phyloP scores from a whole-genome alignment of 805 yeast genomes.

The Candida methanosorbosa region DNA sequence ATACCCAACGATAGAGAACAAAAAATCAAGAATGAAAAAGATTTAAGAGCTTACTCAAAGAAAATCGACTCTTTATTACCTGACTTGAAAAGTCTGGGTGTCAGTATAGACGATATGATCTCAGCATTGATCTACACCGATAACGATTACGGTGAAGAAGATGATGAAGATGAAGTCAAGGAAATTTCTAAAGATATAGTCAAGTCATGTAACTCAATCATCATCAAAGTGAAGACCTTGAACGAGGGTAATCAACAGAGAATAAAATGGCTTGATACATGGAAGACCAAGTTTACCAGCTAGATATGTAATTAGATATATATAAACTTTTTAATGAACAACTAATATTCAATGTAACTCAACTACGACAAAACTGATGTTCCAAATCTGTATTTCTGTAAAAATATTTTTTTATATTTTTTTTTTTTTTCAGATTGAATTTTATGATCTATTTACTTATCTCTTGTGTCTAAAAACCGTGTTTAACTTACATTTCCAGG shows the following conservation, averaged over 20 bases:
- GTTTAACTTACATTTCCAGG: not conserved
- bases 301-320: too few species aligned
- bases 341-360: too few species aligned
- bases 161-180: not conserved
- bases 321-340: too few species aligned
- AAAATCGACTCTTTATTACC: conserved; percentile 38
- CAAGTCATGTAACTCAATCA: too few species aligned
- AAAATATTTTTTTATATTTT: not conserved
- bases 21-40: conserved; percentile 1
- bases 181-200: conserved; percentile 19
- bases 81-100: conserved; percentile 34
- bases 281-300: conserved; percentile 47
- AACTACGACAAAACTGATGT: too few species aligned
- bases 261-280: conserved; percentile 48
- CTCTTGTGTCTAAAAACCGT: too few species aligned
- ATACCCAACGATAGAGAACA: conserved; percentile 31
- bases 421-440: not conserved
- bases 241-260: conserved; percentile 44
- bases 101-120: conserved; percentile 45
- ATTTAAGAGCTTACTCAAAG: conserved; percentile 22
- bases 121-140: too few species aligned
- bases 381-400: too few species aligned
- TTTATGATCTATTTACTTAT: too few species aligned
- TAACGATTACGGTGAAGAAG: conserved; percentile 2
- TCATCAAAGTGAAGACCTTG: conserved; percentile 36